phyloP scores from a whole-genome alignment of 129 eudicot genomes.

The sunflower (Helianthus annuus) region DNA sequence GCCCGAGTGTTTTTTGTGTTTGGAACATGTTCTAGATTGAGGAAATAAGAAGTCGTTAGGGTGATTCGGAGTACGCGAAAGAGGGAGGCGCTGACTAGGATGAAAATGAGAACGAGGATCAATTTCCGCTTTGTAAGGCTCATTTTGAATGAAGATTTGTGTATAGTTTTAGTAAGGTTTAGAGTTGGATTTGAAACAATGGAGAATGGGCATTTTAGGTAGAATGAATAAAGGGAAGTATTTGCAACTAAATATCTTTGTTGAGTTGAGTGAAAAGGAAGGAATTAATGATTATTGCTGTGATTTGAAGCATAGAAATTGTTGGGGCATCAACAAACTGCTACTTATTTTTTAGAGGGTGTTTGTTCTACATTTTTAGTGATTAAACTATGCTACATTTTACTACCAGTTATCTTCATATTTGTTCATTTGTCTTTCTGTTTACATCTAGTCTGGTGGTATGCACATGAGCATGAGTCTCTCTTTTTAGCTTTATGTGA shows the following conservation, averaged over 20 bases:
- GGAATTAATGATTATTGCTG: conserved; percentile 52
- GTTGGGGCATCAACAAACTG: conserved; percentile 30
- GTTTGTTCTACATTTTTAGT: neutral
- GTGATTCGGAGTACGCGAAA: conserved; percentile 55
- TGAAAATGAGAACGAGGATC: conserved; percentile 54
- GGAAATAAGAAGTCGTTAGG: conserved; percentile 41
- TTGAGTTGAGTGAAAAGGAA: conserved; percentile 53
- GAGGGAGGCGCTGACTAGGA: conserved; percentile 52
- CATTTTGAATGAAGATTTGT: conserved; percentile 32
- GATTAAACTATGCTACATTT: neutral
- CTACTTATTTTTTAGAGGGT: neutral
- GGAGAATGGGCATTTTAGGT: conserved; percentile 45
- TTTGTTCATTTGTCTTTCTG: neutral
- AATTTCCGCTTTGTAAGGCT: conserved; percentile 43
- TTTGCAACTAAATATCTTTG: conserved; percentile 11
- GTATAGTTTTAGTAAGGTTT: conserved; percentile 6
- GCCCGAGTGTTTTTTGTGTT: conserved; percentile 1
- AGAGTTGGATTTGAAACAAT: conserved; percentile 11
- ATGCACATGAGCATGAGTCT: too few relatives aligned
- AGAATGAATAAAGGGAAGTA: conserved; percentile 28
- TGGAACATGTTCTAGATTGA: conserved; percentile 13
- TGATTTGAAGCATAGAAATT: conserved; percentile 42
- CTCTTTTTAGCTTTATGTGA: too few relatives aligned
- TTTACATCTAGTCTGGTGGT: neutral
- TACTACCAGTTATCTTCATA: neutral